Conservation (phyloP, 2,329 filamentous ascomycete species). For the Fusarium annulatum region DNA sequence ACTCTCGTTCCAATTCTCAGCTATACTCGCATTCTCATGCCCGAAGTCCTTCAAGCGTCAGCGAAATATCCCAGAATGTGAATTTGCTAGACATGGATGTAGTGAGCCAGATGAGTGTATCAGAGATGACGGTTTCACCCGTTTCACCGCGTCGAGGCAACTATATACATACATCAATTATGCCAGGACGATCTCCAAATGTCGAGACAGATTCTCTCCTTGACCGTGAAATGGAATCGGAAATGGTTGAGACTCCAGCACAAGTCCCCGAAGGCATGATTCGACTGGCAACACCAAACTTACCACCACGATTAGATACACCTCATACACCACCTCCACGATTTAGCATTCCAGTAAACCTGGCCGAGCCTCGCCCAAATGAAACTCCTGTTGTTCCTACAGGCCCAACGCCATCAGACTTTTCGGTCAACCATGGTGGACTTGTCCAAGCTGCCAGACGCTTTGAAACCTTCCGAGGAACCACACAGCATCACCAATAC, state of each 20-base stretch:
- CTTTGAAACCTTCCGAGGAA: conserved; percentile 40
- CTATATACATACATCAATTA: conserved; percentile 12
- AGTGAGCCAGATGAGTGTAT: conserved; percentile 35
- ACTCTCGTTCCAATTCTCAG: neutral
- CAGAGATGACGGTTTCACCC: conserved; percentile 34
- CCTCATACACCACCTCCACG: conserved; percentile 35
- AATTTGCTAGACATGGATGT: conserved; percentile 28
- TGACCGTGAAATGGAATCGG: conserved; percentile 21
- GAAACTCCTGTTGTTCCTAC: neutral
- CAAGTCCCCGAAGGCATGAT: conserved; percentile 36
- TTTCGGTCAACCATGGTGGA: conserved; percentile 36
- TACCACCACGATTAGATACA: conserved; percentile 42
- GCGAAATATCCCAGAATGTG: conserved; percentile 35
- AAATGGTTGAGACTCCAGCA: conserved; percentile 14
- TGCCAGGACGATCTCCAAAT: conserved; percentile 9
- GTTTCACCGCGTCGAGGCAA: conserved; percentile 23
- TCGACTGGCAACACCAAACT: conserved; percentile 41
- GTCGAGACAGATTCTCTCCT: conserved; percentile 37
- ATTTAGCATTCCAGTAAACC: conserved; percentile 15
- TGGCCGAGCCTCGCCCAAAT: conserved; percentile 14
- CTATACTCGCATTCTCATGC: conserved; percentile 18
- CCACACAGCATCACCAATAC: conserved; percentile 37
- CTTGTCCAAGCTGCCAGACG: conserved; percentile 40
- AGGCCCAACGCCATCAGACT: conserved; percentile 6
- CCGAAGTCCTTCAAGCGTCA: conserved; percentile 37